phyloP scores from a whole-genome alignment of 2,329 filamentous ascomycete genomes.

The Xylaria sp. region DNA sequence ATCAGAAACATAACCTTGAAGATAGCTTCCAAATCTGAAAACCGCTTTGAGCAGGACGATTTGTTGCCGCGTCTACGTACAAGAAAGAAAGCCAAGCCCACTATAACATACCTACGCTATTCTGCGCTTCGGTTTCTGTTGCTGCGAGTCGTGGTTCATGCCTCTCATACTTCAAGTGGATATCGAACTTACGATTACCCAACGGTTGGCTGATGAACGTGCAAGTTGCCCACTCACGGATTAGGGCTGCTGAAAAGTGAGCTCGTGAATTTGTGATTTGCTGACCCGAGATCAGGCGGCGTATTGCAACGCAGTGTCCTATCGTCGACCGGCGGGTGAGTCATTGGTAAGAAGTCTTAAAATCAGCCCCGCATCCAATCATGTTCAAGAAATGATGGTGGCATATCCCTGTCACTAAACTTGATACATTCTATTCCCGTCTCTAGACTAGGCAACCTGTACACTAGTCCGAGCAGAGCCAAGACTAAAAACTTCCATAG shows the following conservation, averaged over 20 bases:
- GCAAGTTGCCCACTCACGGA: conserved; percentile 24
- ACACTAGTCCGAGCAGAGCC: conserved; percentile 18
- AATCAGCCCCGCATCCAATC: conserved; percentile 22
- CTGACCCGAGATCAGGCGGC: conserved; percentile 34
- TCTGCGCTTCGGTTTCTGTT: conserved; percentile 10
- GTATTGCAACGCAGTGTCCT: conserved; percentile 21
- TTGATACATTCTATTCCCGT: conserved; percentile 18
- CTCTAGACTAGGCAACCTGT: conserved; percentile 27
- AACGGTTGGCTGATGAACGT: conserved; percentile 30
- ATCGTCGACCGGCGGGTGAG: conserved; percentile 34
- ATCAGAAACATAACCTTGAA: conserved; percentile 46
- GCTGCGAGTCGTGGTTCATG: conserved; percentile 24
- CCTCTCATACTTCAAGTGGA: conserved; percentile 23
- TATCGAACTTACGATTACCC: conserved; percentile 18
- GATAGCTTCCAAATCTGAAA: conserved; percentile 50
- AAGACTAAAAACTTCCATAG: conserved; percentile 21
- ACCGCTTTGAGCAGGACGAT: conserved; percentile 43
- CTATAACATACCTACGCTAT: conserved; percentile 16
- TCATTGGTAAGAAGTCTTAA: conserved; percentile 33
- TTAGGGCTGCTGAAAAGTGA: conserved; percentile 23
- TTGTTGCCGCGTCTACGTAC: conserved; percentile 13
- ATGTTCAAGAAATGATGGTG: conserved; percentile 12
- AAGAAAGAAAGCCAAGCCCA: conserved; percentile 13
- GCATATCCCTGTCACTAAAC: conserved; percentile 22
- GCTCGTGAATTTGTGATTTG: conserved; percentile 32